Base-by-base conservation (phyloP, 345 rosid genomes). In the Fremontodendron californicum region DNA sequence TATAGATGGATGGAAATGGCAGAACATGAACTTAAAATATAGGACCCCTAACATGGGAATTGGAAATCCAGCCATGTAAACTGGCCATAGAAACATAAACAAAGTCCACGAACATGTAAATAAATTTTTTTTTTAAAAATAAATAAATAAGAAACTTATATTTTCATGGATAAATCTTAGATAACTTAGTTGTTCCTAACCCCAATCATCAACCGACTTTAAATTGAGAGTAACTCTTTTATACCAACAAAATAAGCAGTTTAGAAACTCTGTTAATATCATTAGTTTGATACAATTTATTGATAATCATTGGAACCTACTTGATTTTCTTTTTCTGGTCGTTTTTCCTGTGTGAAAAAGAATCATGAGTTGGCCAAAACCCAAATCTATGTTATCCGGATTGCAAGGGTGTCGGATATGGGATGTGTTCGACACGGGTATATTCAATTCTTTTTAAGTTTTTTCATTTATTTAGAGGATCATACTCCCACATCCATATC, bases 41-140 rank as follows among this genome's bases (percentile, higher is more conserved):
- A n/a, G 5, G 35, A 55, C 4, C 48, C 19, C 79, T 82, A 81
- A 76, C 78, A 69, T 69, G 73, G 73, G 66, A 31, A 43, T 23
- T 43, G 49, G 21, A 4, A 66, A 10, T n/a, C 31, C 33, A 13
- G 35, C 18, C 37, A 27, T 27, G 33, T 25, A 12, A 60, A 27
- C 19, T 23, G 29, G 29, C 61, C 25, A 55, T 21, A 21, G 29
- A 55, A 21, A 55, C 29, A 21, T 13, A 12, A 8, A 29, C 19
- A 12, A 58, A 27, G 37, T 27, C 35, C 35, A 39, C 2, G 0
- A 64, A 65, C 70, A 65, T 65, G 45, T 37, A 37, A 23, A 12
- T 60, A 27, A 37, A 9, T 19, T 15, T 0, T 6, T 63, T 1
- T 2, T 55, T 7, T n/a, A n/a, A 33, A 33, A 1, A 33, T 33